phyloP scores from a whole-genome alignment of 192 early-diverging fungal genomes.

The Podila minutissima region DNA sequence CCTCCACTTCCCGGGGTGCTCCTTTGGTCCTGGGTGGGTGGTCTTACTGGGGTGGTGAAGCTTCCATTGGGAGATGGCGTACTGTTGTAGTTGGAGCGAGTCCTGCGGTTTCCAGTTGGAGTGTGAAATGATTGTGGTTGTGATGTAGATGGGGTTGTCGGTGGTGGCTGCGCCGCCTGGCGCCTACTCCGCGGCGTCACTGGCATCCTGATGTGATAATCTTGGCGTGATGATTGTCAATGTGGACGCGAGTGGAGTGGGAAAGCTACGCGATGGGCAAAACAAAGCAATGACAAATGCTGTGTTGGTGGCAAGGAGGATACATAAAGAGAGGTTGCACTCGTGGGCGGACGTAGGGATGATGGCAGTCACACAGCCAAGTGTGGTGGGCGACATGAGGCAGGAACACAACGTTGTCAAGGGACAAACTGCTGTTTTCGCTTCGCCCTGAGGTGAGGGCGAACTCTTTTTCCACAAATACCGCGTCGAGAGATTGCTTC shows the following conservation, averaged over 20 bases:
- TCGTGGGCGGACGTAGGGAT: no score
- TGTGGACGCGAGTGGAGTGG: neutral
- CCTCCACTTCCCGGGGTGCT: slow-evolving; percentile 11
- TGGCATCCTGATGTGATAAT: neutral
- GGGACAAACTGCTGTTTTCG: no score
- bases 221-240: neutral
- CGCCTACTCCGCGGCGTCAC: slow-evolving; percentile 2
- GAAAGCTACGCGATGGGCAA: no score
- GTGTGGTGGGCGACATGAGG: no score
- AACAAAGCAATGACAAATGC: no score
- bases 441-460: no score
- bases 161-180: neutral
- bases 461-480: no score
- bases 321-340: no score
- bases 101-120: neutral
- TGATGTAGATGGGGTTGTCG: neutral
- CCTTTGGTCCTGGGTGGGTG: neutral
- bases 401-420: no score
- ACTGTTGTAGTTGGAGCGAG: neutral
- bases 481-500: no score
- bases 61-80: slow-evolving; percentile 16
- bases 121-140: neutral
- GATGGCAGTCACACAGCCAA: no score
- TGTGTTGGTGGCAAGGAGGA: no score
- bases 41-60: slow-evolving; percentile 32